A percentile compares a stretch with the other conserved stretches of the same genome.
Conservation (phyloP, 257 asterid genomes). For the Scutellaria baicalensis region DNA sequence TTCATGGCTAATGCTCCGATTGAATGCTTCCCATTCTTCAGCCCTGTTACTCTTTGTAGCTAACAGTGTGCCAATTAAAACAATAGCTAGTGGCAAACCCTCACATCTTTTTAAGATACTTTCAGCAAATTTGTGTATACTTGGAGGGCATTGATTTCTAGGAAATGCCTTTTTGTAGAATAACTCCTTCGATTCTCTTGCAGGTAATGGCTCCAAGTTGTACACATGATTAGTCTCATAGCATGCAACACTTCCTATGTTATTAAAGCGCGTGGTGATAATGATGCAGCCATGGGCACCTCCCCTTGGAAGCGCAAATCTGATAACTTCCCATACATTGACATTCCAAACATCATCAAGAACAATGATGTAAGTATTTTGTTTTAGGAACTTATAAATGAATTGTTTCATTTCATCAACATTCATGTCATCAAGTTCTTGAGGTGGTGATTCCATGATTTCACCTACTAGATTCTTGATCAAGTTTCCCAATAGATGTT, state of each 20-base stretch:
- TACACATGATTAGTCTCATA: neutral
- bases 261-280: neutral
- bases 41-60: neutral
- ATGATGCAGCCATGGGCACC: neutral
- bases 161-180: neutral
- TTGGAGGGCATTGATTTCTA: neutral
- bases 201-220: neutral
- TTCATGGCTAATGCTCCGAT: neutral
- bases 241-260: neutral
- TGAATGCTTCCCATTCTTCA: neutral
- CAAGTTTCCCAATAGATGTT: neutral
- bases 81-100: neutral
- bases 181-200: neutral
- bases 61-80: neutral
- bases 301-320: neutral
- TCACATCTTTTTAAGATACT: neutral
- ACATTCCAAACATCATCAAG: neutral
- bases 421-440: neutral
- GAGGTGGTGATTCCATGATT: neutral
- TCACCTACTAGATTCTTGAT: neutral
- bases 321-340: neutral
- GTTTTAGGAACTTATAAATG: neutral
- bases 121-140: neutral
- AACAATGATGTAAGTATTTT: neutral
- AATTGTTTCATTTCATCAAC: neutral